Conservation (phyloP, 73 alveolate species). For the Stentor coeruleus region DNA sequence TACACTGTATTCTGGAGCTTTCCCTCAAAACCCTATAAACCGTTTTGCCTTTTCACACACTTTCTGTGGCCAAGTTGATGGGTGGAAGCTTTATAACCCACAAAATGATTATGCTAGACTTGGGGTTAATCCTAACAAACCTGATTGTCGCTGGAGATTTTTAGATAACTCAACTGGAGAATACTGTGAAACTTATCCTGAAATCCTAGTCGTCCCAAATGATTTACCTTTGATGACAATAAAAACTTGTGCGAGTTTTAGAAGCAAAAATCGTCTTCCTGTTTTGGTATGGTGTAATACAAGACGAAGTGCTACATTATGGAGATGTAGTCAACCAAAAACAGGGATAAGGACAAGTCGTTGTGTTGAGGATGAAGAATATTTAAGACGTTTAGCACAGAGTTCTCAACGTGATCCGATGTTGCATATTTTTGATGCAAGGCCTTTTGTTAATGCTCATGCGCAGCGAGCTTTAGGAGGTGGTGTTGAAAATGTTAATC, state of each 20-base stretch:
- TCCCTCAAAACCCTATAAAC: neutral
- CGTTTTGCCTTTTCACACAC: slow-evolving; percentile 19
- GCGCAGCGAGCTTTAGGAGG: slow-evolving; percentile 85
- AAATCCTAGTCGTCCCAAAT: slow-evolving; percentile 59
- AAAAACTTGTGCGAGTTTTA: slow-evolving; percentile 46
- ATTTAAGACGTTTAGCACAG: slow-evolving; percentile 2
- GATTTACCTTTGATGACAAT: slow-evolving; percentile 44
- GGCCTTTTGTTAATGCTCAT: slow-evolving; percentile 79
- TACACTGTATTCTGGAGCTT: neutral
- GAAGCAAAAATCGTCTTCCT: slow-evolving; percentile 78
- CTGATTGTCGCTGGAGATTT: slow-evolving; percentile 29
- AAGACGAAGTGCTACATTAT: slow-evolving; percentile 48
- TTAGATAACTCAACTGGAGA: slow-evolving; percentile 34
- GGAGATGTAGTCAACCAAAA: slow-evolving; percentile 29
- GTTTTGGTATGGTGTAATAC: slow-evolving; percentile 66
- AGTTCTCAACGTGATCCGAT: neutral
- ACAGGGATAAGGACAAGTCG: slow-evolving; percentile 41
- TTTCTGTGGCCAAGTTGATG: slow-evolving; percentile 11
- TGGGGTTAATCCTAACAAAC: neutral
- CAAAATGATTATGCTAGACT: slow-evolving; percentile 11
- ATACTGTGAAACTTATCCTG: slow-evolving; percentile 71
- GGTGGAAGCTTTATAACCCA: slow-evolving; percentile 17
- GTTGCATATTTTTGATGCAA: slow-evolving; percentile 71
- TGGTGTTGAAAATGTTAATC: slow-evolving; percentile 69
- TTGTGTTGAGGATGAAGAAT: slow-evolving; percentile 53